Conservation (phyloP, 768 basidiomycete species). For the Xerocomellus dryophilus region DNA sequence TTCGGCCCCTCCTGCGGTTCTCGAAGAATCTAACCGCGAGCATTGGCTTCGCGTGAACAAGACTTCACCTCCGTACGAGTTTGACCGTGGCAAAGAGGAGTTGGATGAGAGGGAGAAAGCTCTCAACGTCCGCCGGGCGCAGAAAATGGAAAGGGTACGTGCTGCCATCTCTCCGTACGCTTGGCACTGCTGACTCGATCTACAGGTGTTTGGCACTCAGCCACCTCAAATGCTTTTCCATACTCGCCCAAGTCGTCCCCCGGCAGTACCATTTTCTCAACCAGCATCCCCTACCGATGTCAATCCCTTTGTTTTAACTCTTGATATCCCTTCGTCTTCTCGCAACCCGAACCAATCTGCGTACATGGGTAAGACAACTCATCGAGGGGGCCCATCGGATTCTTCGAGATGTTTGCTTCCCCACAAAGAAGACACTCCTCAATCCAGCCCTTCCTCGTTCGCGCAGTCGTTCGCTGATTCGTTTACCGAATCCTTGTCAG, state of each 20-base stretch:
- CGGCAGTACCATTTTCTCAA: constrained; percentile 29
- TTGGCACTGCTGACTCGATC: constrained; percentile 1
- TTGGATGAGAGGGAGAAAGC: constrained; percentile 73
- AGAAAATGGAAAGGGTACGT: constrained; percentile 84
- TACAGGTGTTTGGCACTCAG: constrained; percentile 75
- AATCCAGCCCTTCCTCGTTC: constrained; percentile 21
- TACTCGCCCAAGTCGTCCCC: constrained; percentile 48
- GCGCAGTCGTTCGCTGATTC: constrained; percentile 22
- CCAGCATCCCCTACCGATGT: constrained; percentile 17
- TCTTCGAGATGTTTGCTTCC: constrained; percentile 54
- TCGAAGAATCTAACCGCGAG: constrained; percentile 33
- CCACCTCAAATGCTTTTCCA: constrained; percentile 80
- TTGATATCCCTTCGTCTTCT: constrained; percentile 21
- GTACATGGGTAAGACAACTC: constrained; percentile 44
- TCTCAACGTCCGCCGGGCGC: constrained; percentile 72
- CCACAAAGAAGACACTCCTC: constrained; percentile 15
- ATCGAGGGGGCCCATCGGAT: constrained; percentile 62
- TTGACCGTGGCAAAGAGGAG: constrained; percentile 67
- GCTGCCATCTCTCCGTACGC: neutral
- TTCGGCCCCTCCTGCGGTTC: constrained; percentile 30
- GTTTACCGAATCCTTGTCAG: constrained; percentile 13
- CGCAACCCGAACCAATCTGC: constrained; percentile 50
- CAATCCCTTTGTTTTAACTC: constrained; percentile 20
- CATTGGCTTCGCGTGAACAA: constrained; percentile 49
- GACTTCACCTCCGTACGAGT: constrained; percentile 45